phyloP scores from a whole-genome alignment of 2,329 filamentous ascomycete genomes.

The Pseudocercospora macadamiae region DNA sequence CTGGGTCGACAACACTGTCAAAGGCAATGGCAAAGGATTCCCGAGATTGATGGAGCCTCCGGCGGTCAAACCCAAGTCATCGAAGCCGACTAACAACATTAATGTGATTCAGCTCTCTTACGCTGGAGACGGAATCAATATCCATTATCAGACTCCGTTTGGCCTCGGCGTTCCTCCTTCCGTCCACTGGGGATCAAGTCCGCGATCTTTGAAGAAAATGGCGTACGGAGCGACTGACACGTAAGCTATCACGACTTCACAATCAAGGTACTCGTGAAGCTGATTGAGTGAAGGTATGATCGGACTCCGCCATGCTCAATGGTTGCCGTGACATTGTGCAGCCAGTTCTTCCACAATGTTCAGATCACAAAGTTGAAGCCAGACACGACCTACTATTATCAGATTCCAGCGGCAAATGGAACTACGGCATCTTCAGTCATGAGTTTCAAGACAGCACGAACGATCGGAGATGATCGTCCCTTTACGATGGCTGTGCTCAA shows the following conservation, averaged over 20 bases:
- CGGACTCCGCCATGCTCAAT: conserved; percentile 56
- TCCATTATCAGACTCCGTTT: conserved; percentile 59
- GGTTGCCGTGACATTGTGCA: conserved; percentile 53
- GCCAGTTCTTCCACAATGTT: conserved; percentile 57
- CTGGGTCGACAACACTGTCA: conserved; percentile 55
- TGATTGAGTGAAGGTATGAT: conserved; percentile 45
- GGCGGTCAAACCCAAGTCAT: conserved; percentile 50
- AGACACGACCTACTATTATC: conserved; percentile 56
- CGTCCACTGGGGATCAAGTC: conserved; percentile 47
- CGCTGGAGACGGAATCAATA: conserved; percentile 53
- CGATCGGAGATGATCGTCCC: conserved; percentile 45
- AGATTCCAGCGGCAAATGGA: conserved; percentile 53
- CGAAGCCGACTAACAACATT: conserved; percentile 55
- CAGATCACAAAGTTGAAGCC: conserved; percentile 46
- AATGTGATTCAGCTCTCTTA: conserved; percentile 57
- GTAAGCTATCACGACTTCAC: no score
- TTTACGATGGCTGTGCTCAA: conserved; percentile 55
- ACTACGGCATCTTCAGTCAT: conserved; percentile 53
- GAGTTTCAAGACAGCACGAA: conserved; percentile 52
- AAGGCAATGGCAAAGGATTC: conserved; percentile 58
- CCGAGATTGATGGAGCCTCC: conserved; percentile 54
- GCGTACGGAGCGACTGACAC: conserved; percentile 47
- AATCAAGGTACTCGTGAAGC: no score
- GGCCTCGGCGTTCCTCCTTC: conserved; percentile 51
- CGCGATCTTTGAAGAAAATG: conserved; percentile 39